A percentile compares a stretch with the other conserved stretches of the same genome.
Evolutionary conservation across 2,329 filamentous ascomycete genomes (phyloP).

Genomic region (Penicillium sp.): DNA sequence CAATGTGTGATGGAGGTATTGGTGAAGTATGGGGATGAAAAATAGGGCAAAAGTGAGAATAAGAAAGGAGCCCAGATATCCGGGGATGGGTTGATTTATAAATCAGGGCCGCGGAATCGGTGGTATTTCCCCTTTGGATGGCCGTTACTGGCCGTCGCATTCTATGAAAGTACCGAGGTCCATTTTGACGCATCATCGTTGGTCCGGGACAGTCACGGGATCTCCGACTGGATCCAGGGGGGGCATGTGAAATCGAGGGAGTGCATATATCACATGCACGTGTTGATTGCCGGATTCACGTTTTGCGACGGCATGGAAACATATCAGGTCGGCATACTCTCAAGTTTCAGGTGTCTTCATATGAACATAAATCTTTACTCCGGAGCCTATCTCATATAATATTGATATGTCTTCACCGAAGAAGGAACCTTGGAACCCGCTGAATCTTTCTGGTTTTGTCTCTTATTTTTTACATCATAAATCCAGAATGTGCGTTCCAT

Average conservation of each 20-base stretch:
- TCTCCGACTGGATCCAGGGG: neutral
- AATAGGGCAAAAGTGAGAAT: neutral
- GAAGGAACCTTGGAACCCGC: neutral
- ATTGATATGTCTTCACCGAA: neutral
- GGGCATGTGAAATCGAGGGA: conserved; percentile 11
- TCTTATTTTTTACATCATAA: too few relatives aligned
- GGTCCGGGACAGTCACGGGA: conserved; percentile 30
- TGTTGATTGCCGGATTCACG: neutral
- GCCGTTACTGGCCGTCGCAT: conserved; percentile 7
- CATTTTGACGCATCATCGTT: conserved; percentile 22
- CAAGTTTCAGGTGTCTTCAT: neutral
- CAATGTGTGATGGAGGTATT: conserved; percentile 18
- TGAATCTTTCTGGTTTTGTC: neutral
- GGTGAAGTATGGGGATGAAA: neutral
- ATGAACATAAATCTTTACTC: neutral
- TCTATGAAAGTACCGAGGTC: conserved; percentile 35
- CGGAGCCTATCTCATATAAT: neutral
- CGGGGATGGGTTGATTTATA: conserved; percentile 12
- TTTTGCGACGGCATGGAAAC: neutral
- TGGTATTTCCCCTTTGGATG: conserved; percentile 21
- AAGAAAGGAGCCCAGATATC: conserved; percentile 4
- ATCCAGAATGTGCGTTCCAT: accelerated
- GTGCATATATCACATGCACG: conserved; percentile 1
- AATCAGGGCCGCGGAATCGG: conserved; percentile 8
- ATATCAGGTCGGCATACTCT: neutral